Percentiles rank a stretch among this genome's conserved stretches.
These are phyloP conservation scores for Blepharisma stoltei DNA, from an alignment of 73 alveolate genomes.

Conservation along the genomic window DNA sequence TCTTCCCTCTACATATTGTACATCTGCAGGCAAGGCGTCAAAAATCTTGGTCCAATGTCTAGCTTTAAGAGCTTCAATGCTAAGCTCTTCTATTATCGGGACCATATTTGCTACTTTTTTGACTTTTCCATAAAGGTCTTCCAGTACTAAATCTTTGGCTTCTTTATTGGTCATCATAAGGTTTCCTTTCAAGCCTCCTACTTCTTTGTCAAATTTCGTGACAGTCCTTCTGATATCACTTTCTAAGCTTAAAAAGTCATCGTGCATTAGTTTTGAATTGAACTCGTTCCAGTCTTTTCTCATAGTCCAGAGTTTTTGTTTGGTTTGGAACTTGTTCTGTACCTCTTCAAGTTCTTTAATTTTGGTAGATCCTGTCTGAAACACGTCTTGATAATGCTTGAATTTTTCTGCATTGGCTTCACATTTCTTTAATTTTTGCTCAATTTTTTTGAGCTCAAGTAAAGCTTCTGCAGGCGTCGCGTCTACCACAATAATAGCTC, in stretches of 20 bases:
- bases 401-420: conserved; percentile 39
- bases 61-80: conserved; percentile 67
- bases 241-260: conserved; percentile 39
- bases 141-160: conserved; percentile 51
- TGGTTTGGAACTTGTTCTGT: conserved; percentile 49
- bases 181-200: not conserved
- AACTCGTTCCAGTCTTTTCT: conserved; percentile 55
- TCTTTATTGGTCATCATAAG: conserved; percentile 15
- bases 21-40: conserved; percentile 50
- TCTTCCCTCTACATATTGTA: conserved; percentile 54
- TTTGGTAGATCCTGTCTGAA: conserved; percentile 38
- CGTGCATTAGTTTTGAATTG: conserved; percentile 35
- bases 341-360: conserved; percentile 54
- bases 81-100: conserved; percentile 66
- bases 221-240: conserved; percentile 44
- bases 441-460: conserved; percentile 48
- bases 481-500: conserved; percentile 2
- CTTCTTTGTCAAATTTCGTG: conserved; percentile 37
- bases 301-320: conserved; percentile 50
- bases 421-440: conserved; percentile 56
- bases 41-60: conserved; percentile 84
- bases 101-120: conserved; percentile 44
- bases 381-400: conserved; percentile 49
- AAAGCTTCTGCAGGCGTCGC: conserved; percentile 47
- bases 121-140: conserved; percentile 43